Evolutionary conservation across 2,329 filamentous ascomycete genomes (phyloP).

Genomic region (Xylariaceae sp.): DNA sequence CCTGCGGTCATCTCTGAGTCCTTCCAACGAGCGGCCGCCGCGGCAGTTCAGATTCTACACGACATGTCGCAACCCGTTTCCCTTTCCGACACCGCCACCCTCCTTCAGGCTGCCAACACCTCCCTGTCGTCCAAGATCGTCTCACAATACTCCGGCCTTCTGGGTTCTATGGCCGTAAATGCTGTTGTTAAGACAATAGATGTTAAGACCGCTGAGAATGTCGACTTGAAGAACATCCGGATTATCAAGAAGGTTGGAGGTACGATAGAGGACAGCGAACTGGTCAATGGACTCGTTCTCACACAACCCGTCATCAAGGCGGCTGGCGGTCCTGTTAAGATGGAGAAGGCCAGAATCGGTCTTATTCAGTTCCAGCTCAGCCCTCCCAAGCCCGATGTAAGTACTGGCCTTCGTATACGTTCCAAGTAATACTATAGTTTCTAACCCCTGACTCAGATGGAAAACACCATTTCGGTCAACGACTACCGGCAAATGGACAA

Average conservation of each 20-base stretch:
- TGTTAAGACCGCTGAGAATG: constrained; percentile 89
- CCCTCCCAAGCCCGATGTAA: constrained; percentile 91
- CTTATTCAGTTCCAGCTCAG: constrained; percentile 98
- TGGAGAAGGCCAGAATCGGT: constrained; percentile 96
- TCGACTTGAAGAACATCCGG: constrained; percentile 92
- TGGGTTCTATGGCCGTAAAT: constrained; percentile 98
- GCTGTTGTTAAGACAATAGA: constrained; percentile 95
- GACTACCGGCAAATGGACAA: constrained; percentile 99
- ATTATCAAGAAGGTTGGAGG: constrained; percentile 97
- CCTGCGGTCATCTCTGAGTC: constrained; percentile 96
- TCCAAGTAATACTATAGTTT: neutral
- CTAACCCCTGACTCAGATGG: constrained; percentile 59
- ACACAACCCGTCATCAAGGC: constrained; percentile 92
- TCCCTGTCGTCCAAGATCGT: constrained; percentile 98
- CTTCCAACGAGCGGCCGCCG: constrained; percentile 89
- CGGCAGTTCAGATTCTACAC: constrained; percentile 83
- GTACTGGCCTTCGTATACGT: constrained; percentile 28
- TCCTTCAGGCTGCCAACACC: constrained; percentile 94
- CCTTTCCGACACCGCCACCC: constrained; percentile 78
- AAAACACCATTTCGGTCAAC: constrained; percentile 98
- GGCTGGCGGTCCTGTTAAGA: constrained; percentile 80
- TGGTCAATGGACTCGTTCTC: constrained; percentile 89
- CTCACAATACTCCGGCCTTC: constrained; percentile 87
- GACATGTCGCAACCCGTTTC: constrained; percentile 94
- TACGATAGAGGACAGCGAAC: constrained; percentile 96